Evolutionary conservation across 495 filamentous ascomycete species (phyloP).

Genomic region (Amphirosellinia nigrospora): DNA sequence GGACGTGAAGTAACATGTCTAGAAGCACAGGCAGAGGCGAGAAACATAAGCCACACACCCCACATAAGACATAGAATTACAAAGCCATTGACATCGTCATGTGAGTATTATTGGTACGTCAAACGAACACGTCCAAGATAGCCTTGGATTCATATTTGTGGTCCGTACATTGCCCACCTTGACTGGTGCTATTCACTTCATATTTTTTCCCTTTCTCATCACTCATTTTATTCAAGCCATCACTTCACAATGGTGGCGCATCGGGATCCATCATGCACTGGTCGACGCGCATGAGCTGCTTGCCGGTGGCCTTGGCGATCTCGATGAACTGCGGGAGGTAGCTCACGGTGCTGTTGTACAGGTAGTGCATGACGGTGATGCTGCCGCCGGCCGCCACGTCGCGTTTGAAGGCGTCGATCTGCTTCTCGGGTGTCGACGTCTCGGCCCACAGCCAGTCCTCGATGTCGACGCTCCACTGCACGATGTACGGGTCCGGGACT

Average conservation of each 20-base stretch:
- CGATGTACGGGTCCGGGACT: slow-evolving; percentile 58
- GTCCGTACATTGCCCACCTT: background rate
- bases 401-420: slow-evolving; percentile 74
- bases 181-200: background rate
- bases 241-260: slow-evolving; percentile 59
- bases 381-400: slow-evolving; percentile 71
- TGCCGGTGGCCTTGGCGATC: slow-evolving; percentile 68
- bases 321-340: slow-evolving; percentile 73
- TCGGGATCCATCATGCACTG: slow-evolving; percentile 77
- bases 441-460: slow-evolving; percentile 81
- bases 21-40: background rate
- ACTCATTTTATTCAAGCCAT: background rate
- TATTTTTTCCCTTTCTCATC: background rate
- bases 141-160: background rate
- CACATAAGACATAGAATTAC: background rate
- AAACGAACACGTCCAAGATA: background rate
- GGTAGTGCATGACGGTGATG: slow-evolving; percentile 79
- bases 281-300: slow-evolving; percentile 77
- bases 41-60: background rate
- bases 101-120: background rate
- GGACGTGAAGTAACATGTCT: background rate
- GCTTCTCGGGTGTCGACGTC: slow-evolving; percentile 69
- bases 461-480: slow-evolving; percentile 78
- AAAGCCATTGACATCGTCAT: background rate
- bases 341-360: slow-evolving; percentile 69